Evolutionary conservation across 2,329 filamentous ascomycete genomes (phyloP), one percentile per base, ranked within the genome.

Genomic region (Xylariaceae sp.): DNA sequence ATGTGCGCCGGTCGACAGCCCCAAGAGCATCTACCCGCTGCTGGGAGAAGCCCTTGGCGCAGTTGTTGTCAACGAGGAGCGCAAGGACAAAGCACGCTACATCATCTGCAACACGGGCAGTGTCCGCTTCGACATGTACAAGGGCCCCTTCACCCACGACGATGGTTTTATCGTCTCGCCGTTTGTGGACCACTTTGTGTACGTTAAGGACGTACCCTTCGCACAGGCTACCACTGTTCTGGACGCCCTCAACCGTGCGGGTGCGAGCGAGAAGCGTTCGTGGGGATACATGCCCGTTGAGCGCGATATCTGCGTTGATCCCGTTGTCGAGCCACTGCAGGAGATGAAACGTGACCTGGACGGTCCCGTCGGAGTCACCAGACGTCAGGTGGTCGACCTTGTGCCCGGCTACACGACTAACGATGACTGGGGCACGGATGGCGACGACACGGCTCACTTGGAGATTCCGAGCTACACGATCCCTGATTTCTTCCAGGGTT

Each of bases 51-150:
- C 82, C 2, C 71, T 85, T 7, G 73, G 79, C 4, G 75, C 75
- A 0, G 73, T 78, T 1, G 80, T 87, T 1, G 73, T 84, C 37
- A 85, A 82, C 63, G 65, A 78, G 48, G 75, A 76, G 13, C 77
- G 81, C n/a, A 73, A 75, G 45, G 73, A 78, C 57, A 77, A 73
- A 30, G 74, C 83, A 1, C 78, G 84, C 35, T 73, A 86, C 50
- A 79, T 87, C 60, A 77, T 86, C 62, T 77, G 79, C 61, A 88
- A 87, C 71, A 85, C 83, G 0, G 84, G 84, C 30, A 77, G 76
- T 37, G 77, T 87, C 23, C 80, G 84, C 2, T 87, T 86, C 66
- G 84, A 88, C 64, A 71, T 88, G 10, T 77, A 82, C 61, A 78
- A 87, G 70, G 85, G 85, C 0, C 82, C 83, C 0, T 88, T 87